Conservation (phyloP, 495 filamentous ascomycete genomes). For the Penicillium subrubescens region DNA sequence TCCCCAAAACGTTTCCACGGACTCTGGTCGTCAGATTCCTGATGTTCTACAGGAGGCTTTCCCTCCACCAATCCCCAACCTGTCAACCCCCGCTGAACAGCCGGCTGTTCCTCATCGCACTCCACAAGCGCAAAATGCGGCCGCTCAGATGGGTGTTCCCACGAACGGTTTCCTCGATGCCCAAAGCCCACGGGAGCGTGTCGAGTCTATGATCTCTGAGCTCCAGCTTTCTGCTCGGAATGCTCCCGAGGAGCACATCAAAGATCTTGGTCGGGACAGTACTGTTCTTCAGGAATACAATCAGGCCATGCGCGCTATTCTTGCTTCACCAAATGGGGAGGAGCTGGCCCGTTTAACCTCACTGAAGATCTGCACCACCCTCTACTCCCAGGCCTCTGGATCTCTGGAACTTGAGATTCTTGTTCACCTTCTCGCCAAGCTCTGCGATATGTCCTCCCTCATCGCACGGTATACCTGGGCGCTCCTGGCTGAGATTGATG, state of each 20-base stretch:
- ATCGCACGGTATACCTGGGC: conserved; percentile 73
- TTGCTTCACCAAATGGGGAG: conserved; percentile 59
- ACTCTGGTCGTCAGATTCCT: conserved; percentile 60
- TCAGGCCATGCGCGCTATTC: conserved; percentile 52
- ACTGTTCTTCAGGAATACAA: conserved; percentile 65
- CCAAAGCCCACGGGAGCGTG: conserved; percentile 60
- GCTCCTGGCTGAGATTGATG: conserved; percentile 64
- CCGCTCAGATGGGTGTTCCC: conserved; percentile 45
- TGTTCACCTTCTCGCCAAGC: conserved; percentile 74
- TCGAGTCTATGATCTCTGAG: conserved; percentile 70
- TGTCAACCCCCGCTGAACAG: conserved; percentile 79
- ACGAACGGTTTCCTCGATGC: conserved; percentile 68
- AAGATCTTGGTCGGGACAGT: conserved; percentile 66
- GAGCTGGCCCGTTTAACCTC: conserved; percentile 67
- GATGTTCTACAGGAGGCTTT: conserved; percentile 87
- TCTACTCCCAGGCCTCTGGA: conserved; percentile 62
- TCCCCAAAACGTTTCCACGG: conserved; percentile 57
- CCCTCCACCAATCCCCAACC: conserved; percentile 64
- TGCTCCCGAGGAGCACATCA: conserved; percentile 68
- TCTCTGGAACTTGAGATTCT: conserved; percentile 79
- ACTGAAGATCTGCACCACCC: conserved; percentile 66
- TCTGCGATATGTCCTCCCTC: conserved; percentile 75
- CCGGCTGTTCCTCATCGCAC: conserved; percentile 75
- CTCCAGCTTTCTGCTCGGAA: conserved; percentile 65
- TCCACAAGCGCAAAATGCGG: conserved; percentile 59